Evolutionary conservation across 1,139 yeast species (phyloP).

Genomic region (Geotrichum australiense): DNA sequence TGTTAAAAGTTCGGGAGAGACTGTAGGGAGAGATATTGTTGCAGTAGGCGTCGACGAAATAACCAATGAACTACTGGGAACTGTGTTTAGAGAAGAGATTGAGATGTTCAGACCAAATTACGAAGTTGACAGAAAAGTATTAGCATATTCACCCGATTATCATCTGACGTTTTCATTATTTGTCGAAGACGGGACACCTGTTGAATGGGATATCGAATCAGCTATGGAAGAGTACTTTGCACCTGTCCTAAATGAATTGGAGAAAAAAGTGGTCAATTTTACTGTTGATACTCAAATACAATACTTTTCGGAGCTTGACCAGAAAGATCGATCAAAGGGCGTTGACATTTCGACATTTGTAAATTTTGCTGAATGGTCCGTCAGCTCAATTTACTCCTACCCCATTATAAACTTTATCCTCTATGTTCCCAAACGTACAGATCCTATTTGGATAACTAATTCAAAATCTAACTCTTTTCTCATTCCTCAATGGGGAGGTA

Average conservation of each 20-base stretch:
- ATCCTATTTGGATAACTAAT: conserved; percentile 34
- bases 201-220: conserved; percentile 51
- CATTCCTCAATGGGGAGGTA: conserved; percentile 89
- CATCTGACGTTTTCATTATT: conserved; percentile 62
- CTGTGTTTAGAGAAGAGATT: conserved; percentile 44
- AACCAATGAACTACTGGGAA: conserved; percentile 50
- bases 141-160: conserved; percentile 52
- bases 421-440: conserved; percentile 51
- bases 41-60: conserved; percentile 46
- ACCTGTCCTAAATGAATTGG: conserved; percentile 39
- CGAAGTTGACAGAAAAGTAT: conserved; percentile 18
- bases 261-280: conserved; percentile 50
- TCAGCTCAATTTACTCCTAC: conserved; percentile 40
- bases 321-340: not conserved
- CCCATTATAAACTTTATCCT: conserved; percentile 67
- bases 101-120: conserved; percentile 22
- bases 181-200: conserved; percentile 47
- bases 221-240: conserved; percentile 41
- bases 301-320: conserved; percentile 48
- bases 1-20: conserved; percentile 19
- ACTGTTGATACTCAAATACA: conserved; percentile 75
- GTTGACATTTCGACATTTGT: conserved; percentile 59
- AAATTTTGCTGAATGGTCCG: conserved; percentile 73
- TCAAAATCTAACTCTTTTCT: conserved; percentile 55
- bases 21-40: conserved; percentile 20